Conservation (phyloP, 1,284 basidiomycete species). For the Cutaneotrichosporon sp. region DNA sequence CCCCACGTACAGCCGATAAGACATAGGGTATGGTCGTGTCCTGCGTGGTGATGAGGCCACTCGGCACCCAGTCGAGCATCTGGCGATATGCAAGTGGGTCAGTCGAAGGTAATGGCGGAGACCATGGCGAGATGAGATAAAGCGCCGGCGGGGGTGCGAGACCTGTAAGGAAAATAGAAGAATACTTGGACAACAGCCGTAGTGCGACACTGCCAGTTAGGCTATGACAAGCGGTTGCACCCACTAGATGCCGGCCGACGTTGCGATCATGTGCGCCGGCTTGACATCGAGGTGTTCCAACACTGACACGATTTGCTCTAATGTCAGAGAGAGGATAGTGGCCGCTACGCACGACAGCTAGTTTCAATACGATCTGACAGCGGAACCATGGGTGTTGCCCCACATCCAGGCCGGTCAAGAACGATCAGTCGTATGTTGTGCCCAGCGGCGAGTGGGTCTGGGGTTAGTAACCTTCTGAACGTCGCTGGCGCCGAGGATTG, state of each 20-base stretch:
- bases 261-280: conserved; percentile 34
- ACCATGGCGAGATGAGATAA: conserved; percentile 43
- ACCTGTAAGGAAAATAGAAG: conserved; percentile 22
- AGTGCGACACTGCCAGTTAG: conserved; percentile 33
- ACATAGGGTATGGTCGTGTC: conserved; percentile 25
- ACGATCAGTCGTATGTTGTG: conserved; percentile 40
- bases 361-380: conserved; percentile 31
- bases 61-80: conserved; percentile 40
- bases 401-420: conserved; percentile 42
- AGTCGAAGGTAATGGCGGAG: conserved; percentile 29
- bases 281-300: conserved; percentile 37
- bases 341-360: conserved; percentile 28
- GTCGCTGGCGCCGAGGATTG: no score
- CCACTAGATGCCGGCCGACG: conserved; percentile 43
- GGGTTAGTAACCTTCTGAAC: neutral
- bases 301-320: conserved; percentile 40
- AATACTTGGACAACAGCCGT: conserved; percentile 31
- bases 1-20: conserved; percentile 10
- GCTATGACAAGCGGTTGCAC: conserved; percentile 1
- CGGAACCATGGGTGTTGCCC: conserved; percentile 34
- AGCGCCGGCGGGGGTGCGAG: conserved; percentile 31
- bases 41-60: conserved; percentile 36
- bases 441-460: conserved; percentile 36
- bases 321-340: neutral
- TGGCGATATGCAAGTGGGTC: conserved; percentile 39